phyloP scores from a whole-genome alignment of 345 rosid genomes.

The Aquilaria sinensis region DNA sequence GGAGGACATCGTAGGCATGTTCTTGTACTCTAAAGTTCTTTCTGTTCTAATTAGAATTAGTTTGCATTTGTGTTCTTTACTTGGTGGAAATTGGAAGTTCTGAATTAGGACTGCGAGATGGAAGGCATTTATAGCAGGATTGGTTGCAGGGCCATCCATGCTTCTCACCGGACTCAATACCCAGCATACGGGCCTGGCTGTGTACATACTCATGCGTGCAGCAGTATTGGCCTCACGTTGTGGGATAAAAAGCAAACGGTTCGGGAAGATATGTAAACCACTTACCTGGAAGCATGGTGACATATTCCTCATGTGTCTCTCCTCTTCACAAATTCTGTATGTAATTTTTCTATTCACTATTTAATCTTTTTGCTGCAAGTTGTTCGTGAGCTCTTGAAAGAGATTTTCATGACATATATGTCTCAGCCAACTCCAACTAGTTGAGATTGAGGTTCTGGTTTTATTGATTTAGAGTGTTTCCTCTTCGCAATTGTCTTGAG shows the following conservation, averaged over 20 bases:
- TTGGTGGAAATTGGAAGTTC: slow-evolving; percentile 12
- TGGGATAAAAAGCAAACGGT: slow-evolving; percentile 75
- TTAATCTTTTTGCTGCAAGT: too few relatives aligned
- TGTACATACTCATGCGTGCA: slow-evolving; percentile 89
- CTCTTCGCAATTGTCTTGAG: too few relatives aligned
- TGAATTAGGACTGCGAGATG: slow-evolving; percentile 65
- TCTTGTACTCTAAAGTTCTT: slow-evolving; percentile 5
- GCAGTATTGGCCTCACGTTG: slow-evolving; percentile 80
- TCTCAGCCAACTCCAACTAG: too few relatives aligned
- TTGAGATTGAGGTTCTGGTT: too few relatives aligned
- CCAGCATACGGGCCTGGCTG: slow-evolving; percentile 71
- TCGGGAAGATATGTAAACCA: slow-evolving; percentile 66
- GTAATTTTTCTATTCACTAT: slow-evolving; percentile 8
- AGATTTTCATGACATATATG: too few relatives aligned
- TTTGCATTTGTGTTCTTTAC: neutral
- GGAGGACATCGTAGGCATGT: slow-evolving; percentile 64
- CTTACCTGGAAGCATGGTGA: slow-evolving; percentile 96
- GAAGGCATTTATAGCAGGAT: slow-evolving; percentile 78
- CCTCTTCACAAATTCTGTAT: slow-evolving; percentile 82
- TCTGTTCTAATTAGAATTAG: neutral
- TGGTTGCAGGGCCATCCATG: slow-evolving; percentile 86
- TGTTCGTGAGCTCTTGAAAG: too few relatives aligned
- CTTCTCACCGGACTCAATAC: slow-evolving; percentile 72
- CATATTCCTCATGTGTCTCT: slow-evolving; percentile 81
- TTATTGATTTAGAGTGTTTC: too few relatives aligned